These are phyloP conservation scores for Berkeleyomyces basicola DNA, from an alignment of 2,329 filamentous ascomycete species.

Conservation along the genomic window DNA sequence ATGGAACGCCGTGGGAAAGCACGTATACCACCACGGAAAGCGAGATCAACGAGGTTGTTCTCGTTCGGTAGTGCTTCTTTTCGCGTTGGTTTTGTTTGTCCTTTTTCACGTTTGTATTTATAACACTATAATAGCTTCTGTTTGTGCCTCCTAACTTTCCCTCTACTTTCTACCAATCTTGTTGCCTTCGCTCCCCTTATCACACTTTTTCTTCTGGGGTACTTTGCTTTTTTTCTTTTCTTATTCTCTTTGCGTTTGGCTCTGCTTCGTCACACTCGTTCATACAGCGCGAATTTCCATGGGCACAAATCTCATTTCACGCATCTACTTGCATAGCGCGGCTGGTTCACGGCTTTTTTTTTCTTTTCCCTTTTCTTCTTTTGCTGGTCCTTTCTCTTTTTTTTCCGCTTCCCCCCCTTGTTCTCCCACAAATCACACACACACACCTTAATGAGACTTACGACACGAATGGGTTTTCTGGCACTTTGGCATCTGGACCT, in stretches of 20 bases:
- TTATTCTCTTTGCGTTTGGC: constrained; percentile 1
- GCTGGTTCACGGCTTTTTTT: constrained; percentile 6
- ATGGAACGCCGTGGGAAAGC: constrained; percentile 25
- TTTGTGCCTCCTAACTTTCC: background rate
- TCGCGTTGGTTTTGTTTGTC: constrained; percentile 14
- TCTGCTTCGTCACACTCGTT: constrained; percentile 6
- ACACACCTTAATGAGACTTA: constrained; percentile 8
- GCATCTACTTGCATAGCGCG: constrained; percentile 8
- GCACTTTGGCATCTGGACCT: constrained; percentile 1
- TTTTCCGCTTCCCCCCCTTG: background rate
- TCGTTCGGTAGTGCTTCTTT: constrained; percentile 21
- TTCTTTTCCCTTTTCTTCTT: background rate
- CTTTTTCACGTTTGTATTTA: constrained; percentile 10
- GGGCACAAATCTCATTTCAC: constrained; percentile 7
- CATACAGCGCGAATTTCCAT: constrained; percentile 7
- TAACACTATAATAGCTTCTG: constrained; percentile 10
- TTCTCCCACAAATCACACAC: background rate
- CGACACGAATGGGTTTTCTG: constrained; percentile 6
- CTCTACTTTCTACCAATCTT: background rate
- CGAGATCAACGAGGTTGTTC: constrained; percentile 30
- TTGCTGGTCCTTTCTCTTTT: background rate
- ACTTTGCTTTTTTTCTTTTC: constrained; percentile 3
- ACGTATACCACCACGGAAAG: constrained; percentile 24
- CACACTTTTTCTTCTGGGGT: background rate
- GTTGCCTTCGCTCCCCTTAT: background rate